These are phyloP conservation scores for Xanthoparmelia taractica DNA, from an alignment of 495 filamentous ascomycete genomes.

Conservation along the genomic window DNA sequence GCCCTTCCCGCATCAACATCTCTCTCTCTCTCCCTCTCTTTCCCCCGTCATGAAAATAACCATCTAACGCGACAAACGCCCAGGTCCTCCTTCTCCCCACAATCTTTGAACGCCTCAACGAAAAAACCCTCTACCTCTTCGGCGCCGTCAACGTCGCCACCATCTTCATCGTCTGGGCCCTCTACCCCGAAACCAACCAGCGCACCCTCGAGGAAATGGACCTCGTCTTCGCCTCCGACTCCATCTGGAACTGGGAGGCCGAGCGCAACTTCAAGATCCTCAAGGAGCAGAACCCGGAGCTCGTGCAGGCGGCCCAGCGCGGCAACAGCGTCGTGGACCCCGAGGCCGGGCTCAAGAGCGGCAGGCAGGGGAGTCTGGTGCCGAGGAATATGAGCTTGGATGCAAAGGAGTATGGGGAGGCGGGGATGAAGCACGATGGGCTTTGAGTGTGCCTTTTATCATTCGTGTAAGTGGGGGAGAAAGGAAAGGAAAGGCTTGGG, in stretches of 20 bases:
- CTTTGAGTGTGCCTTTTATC: no score
- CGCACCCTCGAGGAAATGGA: conserved; percentile 41
- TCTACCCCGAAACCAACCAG: conserved; percentile 39
- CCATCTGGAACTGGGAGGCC: conserved; percentile 29
- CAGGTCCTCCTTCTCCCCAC: conserved; percentile 29
- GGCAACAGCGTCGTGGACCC: conserved; percentile 41
- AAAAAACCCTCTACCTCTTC: conserved; percentile 36
- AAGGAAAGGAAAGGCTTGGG: neutral
- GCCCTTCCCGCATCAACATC: no score
- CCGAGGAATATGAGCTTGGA: neutral
- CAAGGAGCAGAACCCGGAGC: conserved; percentile 42
- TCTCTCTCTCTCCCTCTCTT: neutral
- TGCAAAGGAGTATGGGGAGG: neutral
- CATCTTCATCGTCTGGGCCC: conserved; percentile 34
- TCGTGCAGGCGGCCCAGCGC: conserved; percentile 34
- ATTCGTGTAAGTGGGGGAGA: neutral
- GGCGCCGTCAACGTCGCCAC: conserved; percentile 31
- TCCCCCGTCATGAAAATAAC: conserved; percentile 8
- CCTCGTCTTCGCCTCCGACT: conserved; percentile 34
- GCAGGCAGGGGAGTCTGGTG: conserved; percentile 8
- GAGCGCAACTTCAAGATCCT: conserved; percentile 31
- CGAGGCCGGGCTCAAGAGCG: conserved; percentile 30
- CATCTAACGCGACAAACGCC: conserved; percentile 32
- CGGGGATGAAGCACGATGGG: neutral
- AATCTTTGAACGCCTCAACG: conserved; percentile 29